These are phyloP conservation scores for Backusella tarrabulga DNA, from an alignment of 192 early-diverging fungal genomes.

Conservation along the genomic window DNA sequence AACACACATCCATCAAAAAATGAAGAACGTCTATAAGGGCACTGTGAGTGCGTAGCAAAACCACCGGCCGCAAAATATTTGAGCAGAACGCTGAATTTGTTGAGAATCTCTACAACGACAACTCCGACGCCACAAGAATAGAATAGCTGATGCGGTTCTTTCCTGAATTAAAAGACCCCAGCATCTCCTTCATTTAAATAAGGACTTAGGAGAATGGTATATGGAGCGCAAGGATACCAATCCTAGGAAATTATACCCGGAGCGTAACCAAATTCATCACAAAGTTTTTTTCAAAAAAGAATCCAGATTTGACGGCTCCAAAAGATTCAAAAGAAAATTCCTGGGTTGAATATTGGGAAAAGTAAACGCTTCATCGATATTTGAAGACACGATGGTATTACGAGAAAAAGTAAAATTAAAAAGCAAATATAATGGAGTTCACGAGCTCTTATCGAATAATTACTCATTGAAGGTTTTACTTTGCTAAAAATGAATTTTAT, in stretches of 20 bases:
- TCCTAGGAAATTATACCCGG: background rate
- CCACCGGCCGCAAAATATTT: background rate
- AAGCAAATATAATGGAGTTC: too few relatives aligned
- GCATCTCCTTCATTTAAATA: background rate
- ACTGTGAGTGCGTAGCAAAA: background rate
- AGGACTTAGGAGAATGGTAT: background rate
- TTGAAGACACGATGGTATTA: background rate
- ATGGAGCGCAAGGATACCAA: background rate
- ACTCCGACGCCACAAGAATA: background rate
- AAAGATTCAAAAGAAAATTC: background rate
- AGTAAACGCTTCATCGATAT: background rate
- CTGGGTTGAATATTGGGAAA: background rate
- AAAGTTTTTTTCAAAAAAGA: background rate
- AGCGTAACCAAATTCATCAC: background rate
- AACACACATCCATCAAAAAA: background rate
- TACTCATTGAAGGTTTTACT: too few relatives aligned
- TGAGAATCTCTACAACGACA: background rate
- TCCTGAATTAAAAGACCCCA: background rate
- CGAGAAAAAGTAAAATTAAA: too few relatives aligned
- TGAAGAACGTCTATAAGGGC: background rate
- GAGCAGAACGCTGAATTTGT: background rate
- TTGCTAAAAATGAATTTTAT: too few relatives aligned
- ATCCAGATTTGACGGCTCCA: background rate
- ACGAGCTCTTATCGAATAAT: too few relatives aligned
- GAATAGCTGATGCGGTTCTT: background rate